These are phyloP conservation scores for Cryptococcus sp. DNA, from an alignment of 1,284 basidiomycete species.

Conservation along the genomic window DNA sequence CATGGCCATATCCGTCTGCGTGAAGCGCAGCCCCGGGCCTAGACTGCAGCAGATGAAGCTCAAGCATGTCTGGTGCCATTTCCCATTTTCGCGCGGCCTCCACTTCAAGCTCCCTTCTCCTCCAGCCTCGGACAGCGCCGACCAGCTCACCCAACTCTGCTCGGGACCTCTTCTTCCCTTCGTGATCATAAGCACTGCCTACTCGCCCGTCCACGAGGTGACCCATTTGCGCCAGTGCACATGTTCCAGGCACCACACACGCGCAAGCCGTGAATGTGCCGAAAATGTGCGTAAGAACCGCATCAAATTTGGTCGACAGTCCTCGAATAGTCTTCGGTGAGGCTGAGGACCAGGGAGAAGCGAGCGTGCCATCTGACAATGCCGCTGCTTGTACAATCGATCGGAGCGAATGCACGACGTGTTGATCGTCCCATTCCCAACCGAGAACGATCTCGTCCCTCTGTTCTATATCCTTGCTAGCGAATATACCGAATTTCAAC, in stretches of 20 bases:
- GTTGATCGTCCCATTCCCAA: conserved; percentile 96
- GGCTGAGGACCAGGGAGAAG: conserved; percentile 24
- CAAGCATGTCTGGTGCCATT: background rate
- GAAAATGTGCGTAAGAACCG: conserved; percentile 69
- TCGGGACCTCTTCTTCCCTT: conserved; percentile 25
- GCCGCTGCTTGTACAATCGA: conserved; percentile 27
- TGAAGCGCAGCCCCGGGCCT: no score
- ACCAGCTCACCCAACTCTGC: conserved; percentile 69
- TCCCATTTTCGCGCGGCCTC: conserved; percentile 37
- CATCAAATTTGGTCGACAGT: conserved; percentile 63
- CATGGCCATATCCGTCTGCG: conserved; percentile 26
- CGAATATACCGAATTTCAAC: conserved; percentile 80
- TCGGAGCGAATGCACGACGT: conserved; percentile 74
- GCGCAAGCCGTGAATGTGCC: conserved; percentile 77
- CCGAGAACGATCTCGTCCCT: conserved; percentile 86
- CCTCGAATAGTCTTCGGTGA: conserved; percentile 19
- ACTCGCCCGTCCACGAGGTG: conserved; percentile 57
- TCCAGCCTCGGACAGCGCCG: conserved; percentile 67
- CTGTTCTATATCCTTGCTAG: conserved; percentile 70
- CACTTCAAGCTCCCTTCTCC: conserved; percentile 42
- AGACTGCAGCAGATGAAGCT: background rate
- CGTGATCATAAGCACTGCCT: conserved; percentile 7
- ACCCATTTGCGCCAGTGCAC: conserved; percentile 67
- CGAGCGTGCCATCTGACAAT: conserved; percentile 31
- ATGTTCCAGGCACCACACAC: conserved; percentile 66